Percentiles rank a stretch among this genome's conserved stretches.
Conservation (phyloP, 108 stramenopile species). For the Epithemia pelagica region DNA sequence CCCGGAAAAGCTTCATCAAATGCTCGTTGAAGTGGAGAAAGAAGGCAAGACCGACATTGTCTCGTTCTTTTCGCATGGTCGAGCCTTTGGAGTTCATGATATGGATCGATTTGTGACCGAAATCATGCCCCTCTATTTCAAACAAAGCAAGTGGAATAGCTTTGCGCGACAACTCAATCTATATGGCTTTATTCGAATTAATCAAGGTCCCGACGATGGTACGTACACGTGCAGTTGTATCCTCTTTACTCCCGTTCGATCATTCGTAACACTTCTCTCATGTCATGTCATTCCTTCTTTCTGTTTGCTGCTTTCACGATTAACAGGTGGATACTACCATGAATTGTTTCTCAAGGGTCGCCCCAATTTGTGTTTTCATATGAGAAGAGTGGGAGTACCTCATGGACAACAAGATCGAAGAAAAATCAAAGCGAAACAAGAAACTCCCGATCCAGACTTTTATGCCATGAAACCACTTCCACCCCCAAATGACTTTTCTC, state of each 20-base stretch:
- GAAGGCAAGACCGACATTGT: slow-evolving; percentile 35
- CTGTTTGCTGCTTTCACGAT: no score
- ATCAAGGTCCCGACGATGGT: slow-evolving; percentile 27
- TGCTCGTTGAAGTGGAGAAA: slow-evolving; percentile 36
- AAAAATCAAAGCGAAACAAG: slow-evolving; percentile 7
- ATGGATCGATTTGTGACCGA: slow-evolving; percentile 35
- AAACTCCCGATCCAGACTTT: slow-evolving; percentile 15
- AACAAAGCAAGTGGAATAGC: slow-evolving; percentile 10
- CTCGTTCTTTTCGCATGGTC: slow-evolving; percentile 39
- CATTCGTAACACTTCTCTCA: no score
- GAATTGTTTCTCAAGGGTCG: slow-evolving; percentile 12
- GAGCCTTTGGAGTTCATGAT: slow-evolving; percentile 40
- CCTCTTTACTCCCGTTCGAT: no score
- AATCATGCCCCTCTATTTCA: slow-evolving; percentile 71
- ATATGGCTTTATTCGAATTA: slow-evolving; percentile 71
- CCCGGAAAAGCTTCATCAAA: slow-evolving; percentile 34
- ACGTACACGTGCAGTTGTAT: no score
- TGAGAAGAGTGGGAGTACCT: slow-evolving; percentile 18
- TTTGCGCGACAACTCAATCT: slow-evolving; percentile 44
- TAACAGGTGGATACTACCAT: no score
- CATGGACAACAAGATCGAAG: slow-evolving; percentile 13
- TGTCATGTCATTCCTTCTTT: no score
- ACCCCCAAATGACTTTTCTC: neutral
- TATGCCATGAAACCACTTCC: slow-evolving; percentile 13
- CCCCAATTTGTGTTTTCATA: slow-evolving; percentile 9